These are phyloP conservation scores for Wickerhamiella lipophila DNA, from an alignment of 805 yeast genomes.

Conservation along the genomic window DNA sequence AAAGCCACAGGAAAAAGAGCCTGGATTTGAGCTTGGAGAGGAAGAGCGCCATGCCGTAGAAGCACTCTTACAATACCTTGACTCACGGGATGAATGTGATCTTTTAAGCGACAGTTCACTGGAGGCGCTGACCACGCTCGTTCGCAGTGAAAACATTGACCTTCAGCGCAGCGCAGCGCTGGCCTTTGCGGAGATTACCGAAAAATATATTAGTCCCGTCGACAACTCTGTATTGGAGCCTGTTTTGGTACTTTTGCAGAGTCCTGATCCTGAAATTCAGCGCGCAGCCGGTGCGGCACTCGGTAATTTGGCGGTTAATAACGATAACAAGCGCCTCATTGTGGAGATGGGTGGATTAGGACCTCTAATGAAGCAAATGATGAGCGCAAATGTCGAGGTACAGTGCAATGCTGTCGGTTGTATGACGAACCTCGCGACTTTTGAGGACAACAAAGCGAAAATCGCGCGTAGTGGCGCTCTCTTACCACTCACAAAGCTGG, in stretches of 20 bases:
- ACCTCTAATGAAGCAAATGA: conserved; percentile 94
- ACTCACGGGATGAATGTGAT: conserved; percentile 78
- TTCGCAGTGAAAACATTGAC: conserved; percentile 88
- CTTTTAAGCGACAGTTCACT: conserved; percentile 73
- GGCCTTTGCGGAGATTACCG: conserved; percentile 97
- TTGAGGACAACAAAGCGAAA: conserved; percentile 89
- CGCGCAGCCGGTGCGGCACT: conserved; percentile 98
- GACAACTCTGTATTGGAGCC: conserved; percentile 89
- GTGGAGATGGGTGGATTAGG: conserved; percentile 98
- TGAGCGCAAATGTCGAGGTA: conserved; percentile 91
- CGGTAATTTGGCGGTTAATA: conserved; percentile 96
- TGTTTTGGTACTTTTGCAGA: conserved; percentile 71
- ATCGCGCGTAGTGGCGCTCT: conserved; percentile 95
- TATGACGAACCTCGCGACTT: conserved; percentile 94
- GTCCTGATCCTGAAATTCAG: conserved; percentile 86
- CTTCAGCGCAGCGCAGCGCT: conserved; percentile 93
- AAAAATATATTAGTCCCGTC: conserved; percentile 75
- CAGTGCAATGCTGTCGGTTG: conserved; percentile 99
- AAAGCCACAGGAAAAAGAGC: conserved; percentile 29
- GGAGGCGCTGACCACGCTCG: conserved; percentile 80
- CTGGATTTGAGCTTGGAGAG: conserved; percentile 79
- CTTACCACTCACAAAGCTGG: conserved; percentile 84
- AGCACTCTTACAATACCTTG: conserved; percentile 74
- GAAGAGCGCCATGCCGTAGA: conserved; percentile 95
- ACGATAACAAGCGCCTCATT: conserved; percentile 80